Conservation (phyloP, 306 rosid genomes). For the Malus fusca region DNA sequence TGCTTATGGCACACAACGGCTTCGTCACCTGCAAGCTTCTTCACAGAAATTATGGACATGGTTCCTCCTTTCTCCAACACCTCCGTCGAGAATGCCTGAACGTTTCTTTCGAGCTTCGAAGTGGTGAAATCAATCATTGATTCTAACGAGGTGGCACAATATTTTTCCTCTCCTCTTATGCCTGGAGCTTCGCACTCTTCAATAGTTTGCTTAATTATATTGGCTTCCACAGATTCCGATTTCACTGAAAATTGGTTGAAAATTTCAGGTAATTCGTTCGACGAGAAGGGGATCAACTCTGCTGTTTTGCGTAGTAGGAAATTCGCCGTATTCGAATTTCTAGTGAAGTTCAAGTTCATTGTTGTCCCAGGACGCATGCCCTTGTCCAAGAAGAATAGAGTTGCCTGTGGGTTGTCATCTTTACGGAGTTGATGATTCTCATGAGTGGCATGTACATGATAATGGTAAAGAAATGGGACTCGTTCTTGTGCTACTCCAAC, state of each 20-base stretch:
- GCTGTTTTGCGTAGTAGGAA: conserved; percentile 48
- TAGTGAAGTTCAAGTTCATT: conserved; percentile 38
- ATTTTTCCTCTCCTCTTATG: conserved; percentile 51
- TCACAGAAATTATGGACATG: too few species aligned
- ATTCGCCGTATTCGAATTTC: conserved; percentile 15
- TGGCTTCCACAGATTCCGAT: conserved; percentile 40
- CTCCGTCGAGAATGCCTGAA: conserved; percentile 50
- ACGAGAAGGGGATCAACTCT: conserved; percentile 52
- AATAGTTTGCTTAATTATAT: conserved; percentile 34
- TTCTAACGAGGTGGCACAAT: conserved; percentile 77
- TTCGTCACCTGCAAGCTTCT: too few species aligned
- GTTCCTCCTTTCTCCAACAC: background rate
- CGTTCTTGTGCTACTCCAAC: too few species aligned
- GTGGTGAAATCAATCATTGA: conserved; percentile 75
- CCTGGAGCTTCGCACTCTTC: conserved; percentile 41
- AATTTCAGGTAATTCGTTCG: conserved; percentile 29
- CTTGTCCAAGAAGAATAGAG: too few species aligned
- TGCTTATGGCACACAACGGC: too few species aligned
- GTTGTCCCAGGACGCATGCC: background rate
- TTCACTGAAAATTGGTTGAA: conserved; percentile 26
- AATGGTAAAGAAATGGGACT: too few species aligned
- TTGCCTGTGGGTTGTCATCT: too few species aligned
- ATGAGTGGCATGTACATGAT: too few species aligned
- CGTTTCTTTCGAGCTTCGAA: conserved; percentile 45
- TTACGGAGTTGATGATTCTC: too few species aligned